A percentile compares a stretch with the other conserved stretches of the same genome.
Conservation (phyloP, 345 rosid genomes). For the Salix dunnii region DNA sequence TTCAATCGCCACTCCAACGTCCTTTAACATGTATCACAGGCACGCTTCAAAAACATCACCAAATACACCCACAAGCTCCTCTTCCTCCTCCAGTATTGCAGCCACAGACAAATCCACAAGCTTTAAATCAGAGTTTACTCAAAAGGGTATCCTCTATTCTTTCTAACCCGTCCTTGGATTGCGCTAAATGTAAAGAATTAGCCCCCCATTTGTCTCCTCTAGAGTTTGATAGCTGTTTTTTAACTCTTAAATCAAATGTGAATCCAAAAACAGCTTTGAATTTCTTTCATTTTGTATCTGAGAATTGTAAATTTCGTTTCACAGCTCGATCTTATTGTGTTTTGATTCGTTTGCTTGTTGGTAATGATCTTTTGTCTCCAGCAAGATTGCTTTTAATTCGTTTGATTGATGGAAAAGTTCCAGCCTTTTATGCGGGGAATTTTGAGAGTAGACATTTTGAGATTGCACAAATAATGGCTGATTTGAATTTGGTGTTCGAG, state of each 20-base stretch:
- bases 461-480: conserved; percentile 45
- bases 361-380: conserved; percentile 39
- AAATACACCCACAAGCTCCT: conserved; percentile 16
- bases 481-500: conserved; percentile 34
- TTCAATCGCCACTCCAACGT: conserved; percentile 29
- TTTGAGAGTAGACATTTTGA: conserved; percentile 29
- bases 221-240: conserved; percentile 51
- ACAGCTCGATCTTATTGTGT: conserved; percentile 64
- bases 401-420: conserved; percentile 58
- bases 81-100: conserved; percentile 2
- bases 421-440: conserved; percentile 21
- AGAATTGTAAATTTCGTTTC: conserved; percentile 50
- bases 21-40: conserved; percentile 38
- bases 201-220: conserved; percentile 44
- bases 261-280: conserved; percentile 54
- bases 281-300: conserved; percentile 63
- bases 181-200: conserved; percentile 43
- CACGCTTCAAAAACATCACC: conserved; percentile 11
- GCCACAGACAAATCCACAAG: conserved; percentile 17
- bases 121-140: conserved; percentile 34
- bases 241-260: conserved; percentile 39
- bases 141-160: conserved; percentile 45
- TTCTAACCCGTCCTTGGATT: conserved; percentile 48
- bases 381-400: conserved; percentile 59
- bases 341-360: conserved; percentile 53